Evolutionary conservation across 2,329 filamentous ascomycete species (phyloP).

Genomic region (Aspergillus sclerotialis): DNA sequence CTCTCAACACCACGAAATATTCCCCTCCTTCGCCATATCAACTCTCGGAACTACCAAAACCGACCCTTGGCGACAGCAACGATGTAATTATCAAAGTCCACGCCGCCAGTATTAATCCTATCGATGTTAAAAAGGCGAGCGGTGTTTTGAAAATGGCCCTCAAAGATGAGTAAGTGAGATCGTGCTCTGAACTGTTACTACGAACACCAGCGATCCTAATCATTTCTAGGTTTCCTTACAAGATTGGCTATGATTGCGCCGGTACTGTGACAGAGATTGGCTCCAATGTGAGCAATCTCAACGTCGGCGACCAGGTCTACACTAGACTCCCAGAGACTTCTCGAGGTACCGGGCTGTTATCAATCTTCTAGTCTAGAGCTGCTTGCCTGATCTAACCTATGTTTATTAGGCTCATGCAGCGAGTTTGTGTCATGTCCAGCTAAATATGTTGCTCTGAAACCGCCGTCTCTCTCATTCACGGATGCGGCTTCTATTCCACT

Average conservation of each 20-base stretch:
- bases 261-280: conserved; percentile 34
- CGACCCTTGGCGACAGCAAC: conserved; percentile 29
- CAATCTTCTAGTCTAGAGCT: no score
- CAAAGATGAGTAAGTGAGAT: conserved; percentile 25
- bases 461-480: conserved; percentile 33
- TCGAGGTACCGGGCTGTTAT: conserved; percentile 19
- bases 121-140: conserved; percentile 38
- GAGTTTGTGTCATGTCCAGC: conserved; percentile 31
- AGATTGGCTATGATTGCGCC: conserved; percentile 38
- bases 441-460: conserved; percentile 32
- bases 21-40: neutral
- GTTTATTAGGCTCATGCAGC: conserved; percentile 29
- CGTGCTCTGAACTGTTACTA: no score
- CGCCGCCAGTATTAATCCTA: conserved; percentile 40
- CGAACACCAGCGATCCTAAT: no score
- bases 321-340: conserved; percentile 23
- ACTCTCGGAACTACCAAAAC: neutral
- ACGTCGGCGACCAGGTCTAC: conserved; percentile 35
- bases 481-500: conserved; percentile 39
- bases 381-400: no score
- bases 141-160: conserved; percentile 28
- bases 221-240: conserved; percentile 39
- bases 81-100: conserved; percentile 39
- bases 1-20: conserved; percentile 1
- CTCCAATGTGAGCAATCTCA: conserved; percentile 24